phyloP scores from a whole-genome alignment of 176 grass and related monocot genomes.

The Echinochloa phyllopogon region DNA sequence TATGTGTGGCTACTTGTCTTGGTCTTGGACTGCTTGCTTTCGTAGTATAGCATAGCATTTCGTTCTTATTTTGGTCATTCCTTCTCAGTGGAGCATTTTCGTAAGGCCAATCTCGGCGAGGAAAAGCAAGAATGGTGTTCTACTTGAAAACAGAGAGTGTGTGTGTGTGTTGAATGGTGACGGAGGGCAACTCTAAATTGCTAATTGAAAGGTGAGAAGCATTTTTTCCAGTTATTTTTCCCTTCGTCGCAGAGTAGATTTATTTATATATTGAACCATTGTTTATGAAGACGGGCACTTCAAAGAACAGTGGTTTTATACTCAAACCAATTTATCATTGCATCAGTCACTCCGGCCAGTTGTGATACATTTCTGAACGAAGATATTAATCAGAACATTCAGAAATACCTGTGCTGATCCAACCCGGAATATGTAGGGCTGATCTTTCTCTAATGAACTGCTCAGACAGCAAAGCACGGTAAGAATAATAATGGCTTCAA shows the following conservation, averaged over 20 bases:
- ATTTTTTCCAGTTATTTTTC: not conserved
- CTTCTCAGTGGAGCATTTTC: too few relatives aligned
- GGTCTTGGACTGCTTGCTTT: too few relatives aligned
- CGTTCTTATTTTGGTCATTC: too few relatives aligned
- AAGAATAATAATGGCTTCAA: not conserved
- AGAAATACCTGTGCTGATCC: conserved; percentile 76
- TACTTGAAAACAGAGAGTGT: too few relatives aligned
- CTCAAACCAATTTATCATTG: not conserved
- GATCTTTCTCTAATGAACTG: conserved; percentile 89
- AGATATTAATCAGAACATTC: not conserved
- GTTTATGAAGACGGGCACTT: not conserved
- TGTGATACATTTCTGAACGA: not conserved
- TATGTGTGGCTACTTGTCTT: too few relatives aligned
- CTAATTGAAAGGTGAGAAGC: not conserved
- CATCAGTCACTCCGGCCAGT: not conserved
- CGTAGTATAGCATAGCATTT: too few relatives aligned
- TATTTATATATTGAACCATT: too few relatives aligned
- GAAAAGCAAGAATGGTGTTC: too few relatives aligned
- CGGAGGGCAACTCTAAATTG: not conserved
- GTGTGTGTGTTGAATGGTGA: too few relatives aligned
- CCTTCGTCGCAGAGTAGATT: not conserved
- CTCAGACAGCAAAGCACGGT: not conserved
- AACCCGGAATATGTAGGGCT: conserved; percentile 92
- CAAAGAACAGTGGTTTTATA: not conserved
- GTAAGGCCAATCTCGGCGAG: too few relatives aligned